phyloP scores from a whole-genome alignment of 306 rosid genomes.

The Amphicarpaea edgeworthii region DNA sequence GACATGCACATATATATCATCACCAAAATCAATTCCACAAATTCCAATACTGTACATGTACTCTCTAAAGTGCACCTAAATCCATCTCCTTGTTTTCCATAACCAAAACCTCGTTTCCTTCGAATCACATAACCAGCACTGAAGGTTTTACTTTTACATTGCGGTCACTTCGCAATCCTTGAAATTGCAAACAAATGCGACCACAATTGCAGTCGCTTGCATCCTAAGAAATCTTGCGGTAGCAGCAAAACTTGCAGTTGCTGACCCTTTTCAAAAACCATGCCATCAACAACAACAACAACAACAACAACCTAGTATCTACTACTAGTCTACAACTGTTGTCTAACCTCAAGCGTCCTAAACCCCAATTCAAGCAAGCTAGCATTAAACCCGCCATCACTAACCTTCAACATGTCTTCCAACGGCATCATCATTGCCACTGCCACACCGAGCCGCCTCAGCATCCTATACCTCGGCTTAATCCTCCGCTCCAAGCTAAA shows the following conservation, averaged over 20 bases:
- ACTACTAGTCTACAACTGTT: neutral
- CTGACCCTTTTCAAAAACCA: too few relatives aligned
- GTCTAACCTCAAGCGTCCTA: conserved; percentile 39
- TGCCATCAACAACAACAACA: too few relatives aligned
- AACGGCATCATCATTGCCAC: conserved; percentile 53
- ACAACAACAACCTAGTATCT: too few relatives aligned
- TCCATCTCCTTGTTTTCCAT: neutral
- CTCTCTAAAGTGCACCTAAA: neutral
- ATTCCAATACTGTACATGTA: neutral
- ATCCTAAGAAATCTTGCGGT: too few relatives aligned
- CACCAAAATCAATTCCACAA: neutral
- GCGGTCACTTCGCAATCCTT: too few relatives aligned
- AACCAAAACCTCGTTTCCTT: neutral
- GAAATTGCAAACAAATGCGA: too few relatives aligned
- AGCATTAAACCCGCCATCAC: conserved; percentile 72
- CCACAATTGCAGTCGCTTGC: too few relatives aligned
- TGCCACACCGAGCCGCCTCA: conserved; percentile 56
- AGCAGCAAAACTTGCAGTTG: too few relatives aligned
- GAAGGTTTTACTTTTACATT: too few relatives aligned
- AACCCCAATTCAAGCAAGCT: conserved; percentile 61
- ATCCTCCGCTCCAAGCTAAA: conserved; percentile 86
- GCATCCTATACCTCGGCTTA: conserved; percentile 60
- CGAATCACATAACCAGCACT: neutral
- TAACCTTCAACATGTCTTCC: conserved; percentile 63
- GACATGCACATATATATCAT: neutral